Conservation (phyloP, 257 asterid genomes). For the Ilex asprella region DNA sequence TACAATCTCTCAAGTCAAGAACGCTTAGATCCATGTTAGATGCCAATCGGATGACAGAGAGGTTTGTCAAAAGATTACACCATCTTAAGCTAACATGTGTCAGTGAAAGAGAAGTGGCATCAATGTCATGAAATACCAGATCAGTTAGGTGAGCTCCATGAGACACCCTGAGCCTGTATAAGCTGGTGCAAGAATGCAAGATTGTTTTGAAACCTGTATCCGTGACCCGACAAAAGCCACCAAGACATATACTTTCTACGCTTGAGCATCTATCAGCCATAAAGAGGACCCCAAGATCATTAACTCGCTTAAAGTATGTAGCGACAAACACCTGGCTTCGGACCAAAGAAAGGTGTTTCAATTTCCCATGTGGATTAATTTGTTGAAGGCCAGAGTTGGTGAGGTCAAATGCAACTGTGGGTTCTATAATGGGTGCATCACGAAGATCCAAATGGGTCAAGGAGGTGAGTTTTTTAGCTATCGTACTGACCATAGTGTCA, state of each 20-base stretch:
- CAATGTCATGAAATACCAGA: slow-evolving; percentile 84
- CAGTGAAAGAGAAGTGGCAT: slow-evolving; percentile 72
- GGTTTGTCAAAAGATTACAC: slow-evolving; percentile 82
- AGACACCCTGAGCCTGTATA: slow-evolving; percentile 63
- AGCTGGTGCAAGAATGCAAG: slow-evolving; percentile 74
- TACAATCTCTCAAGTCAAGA: slow-evolving; percentile 81
- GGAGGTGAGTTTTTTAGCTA: slow-evolving; percentile 47
- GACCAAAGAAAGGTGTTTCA: slow-evolving; percentile 81
- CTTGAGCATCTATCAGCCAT: slow-evolving; percentile 88
- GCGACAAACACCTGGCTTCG: slow-evolving; percentile 82
- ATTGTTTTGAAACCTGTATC: slow-evolving; percentile 89
- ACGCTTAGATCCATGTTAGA: slow-evolving; percentile 49
- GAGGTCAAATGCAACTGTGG: slow-evolving; percentile 76
- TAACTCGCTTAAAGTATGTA: slow-evolving; percentile 77
- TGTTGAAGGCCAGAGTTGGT: slow-evolving; percentile 89
- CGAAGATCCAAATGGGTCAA: slow-evolving; percentile 87
- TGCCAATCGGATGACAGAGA: slow-evolving; percentile 58
- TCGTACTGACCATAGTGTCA: slow-evolving; percentile 71
- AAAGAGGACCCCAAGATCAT: slow-evolving; percentile 93
- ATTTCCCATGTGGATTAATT: slow-evolving; percentile 70
- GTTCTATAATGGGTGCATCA: slow-evolving; percentile 88
- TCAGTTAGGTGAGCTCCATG: slow-evolving; percentile 82
- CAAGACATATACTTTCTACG: slow-evolving; percentile 89
- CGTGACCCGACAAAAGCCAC: slow-evolving; percentile 93
- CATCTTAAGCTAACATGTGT: slow-evolving; percentile 83